Evolutionary conservation across 495 filamentous ascomycete genomes (phyloP).

Genomic region (Tuber indicum): DNA sequence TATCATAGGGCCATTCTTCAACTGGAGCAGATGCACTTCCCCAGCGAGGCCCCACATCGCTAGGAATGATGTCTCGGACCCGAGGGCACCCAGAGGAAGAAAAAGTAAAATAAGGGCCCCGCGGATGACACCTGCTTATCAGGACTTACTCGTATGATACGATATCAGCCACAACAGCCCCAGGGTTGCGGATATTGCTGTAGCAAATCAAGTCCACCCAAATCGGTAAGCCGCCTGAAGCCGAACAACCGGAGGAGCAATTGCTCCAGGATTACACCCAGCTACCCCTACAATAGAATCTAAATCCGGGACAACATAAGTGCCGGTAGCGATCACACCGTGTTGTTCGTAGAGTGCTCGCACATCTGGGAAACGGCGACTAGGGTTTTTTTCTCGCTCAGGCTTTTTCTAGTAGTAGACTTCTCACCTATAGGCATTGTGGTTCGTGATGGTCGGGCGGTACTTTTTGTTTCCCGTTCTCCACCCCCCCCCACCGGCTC

Average conservation of each 20-base stretch:
- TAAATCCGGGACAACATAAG: neutral
- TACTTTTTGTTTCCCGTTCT: no score
- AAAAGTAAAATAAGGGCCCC: neutral
- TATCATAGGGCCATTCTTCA: neutral
- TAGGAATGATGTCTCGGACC: neutral
- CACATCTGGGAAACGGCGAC: neutral
- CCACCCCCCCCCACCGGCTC: no score
- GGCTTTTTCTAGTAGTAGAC: neutral
- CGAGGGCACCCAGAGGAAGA: neutral
- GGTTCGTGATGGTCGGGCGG: no score
- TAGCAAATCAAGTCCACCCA: neutral
- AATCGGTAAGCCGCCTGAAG: neutral
- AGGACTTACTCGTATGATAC: neutral
- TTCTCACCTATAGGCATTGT: neutral
- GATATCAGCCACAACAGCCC: neutral
- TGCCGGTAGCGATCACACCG: neutral
- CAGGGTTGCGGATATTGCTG: neutral
- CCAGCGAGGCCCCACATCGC: neutral
- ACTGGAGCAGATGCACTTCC: neutral
- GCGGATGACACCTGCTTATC: neutral
- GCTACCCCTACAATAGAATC: neutral
- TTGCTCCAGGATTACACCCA: neutral
- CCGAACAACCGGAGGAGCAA: neutral
- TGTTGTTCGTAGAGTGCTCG: neutral
- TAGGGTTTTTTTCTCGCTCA: neutral